Base-by-base conservation (phyloP, 176 grass and related monocot genomes). In the Echinochloa phyllopogon region DNA sequence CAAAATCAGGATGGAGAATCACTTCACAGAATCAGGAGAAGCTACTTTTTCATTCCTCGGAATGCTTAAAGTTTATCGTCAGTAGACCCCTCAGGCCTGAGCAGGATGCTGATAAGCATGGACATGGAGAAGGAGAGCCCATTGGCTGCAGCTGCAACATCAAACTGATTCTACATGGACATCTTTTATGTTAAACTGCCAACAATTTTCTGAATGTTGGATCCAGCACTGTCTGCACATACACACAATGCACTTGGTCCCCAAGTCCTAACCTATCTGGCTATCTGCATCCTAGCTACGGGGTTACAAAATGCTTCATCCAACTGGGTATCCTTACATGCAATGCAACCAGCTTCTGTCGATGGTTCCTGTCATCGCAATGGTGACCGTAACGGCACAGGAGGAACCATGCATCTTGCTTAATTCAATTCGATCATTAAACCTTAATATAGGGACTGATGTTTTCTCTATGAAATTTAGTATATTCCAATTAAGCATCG, bases 51-150 rank as follows among this genome's bases (percentile, higher is more conserved):
- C n/a, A n/a, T n/a, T n/a, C n/a, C n/a, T n/a, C n/a, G n/a, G n/a
- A n/a, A n/a, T n/a, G n/a, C n/a, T n/a, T n/a, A n/a, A n/a, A 72
- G 58, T 90, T 83, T 90, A 86, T 90, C 84, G 71, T 50, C 65
- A 33, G 70, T 81, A 85, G 82, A 84, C 76, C 77, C 83, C 62
- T 79, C 60, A 63, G 25, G 60, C 60, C 18, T 67, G 11, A 76
- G 71, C 66, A 86, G 88, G 88, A 87, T 83, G 84, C 74, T 87
- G 88, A 86, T 90, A 86, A 90, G 79, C 79, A 86, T 51, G 49
- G 39, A 33, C 78, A 23, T 21, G 61, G 27, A 38, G 13, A 86
- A 65, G 24, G 15, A 49, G 47, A 18, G 44, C 17, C 88, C 73
- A 86, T 78, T 90, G 78, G 78, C 74, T 56, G 56, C 67, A 57